Evolutionary conservation across 306 rosid species (phyloP).

Genomic region (Abrus precatorius): DNA sequence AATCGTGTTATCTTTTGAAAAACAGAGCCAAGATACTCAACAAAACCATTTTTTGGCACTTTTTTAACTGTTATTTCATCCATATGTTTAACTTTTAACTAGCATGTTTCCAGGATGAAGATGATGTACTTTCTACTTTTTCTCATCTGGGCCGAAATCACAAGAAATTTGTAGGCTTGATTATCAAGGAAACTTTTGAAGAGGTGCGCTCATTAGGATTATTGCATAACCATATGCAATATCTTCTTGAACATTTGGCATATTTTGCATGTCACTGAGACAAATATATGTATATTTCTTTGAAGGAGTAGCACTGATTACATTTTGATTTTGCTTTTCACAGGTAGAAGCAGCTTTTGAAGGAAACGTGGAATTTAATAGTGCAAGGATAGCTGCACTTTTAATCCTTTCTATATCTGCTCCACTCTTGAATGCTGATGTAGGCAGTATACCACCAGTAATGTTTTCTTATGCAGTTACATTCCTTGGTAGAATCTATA

Average conservation of each 20-base stretch:
- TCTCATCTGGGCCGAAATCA: conserved; percentile 83
- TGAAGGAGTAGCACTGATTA: conserved; percentile 34
- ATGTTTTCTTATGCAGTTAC: conserved; percentile 85
- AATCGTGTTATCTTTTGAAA: conserved; percentile 4
- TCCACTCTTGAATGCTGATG: conserved; percentile 56
- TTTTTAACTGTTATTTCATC: conserved; percentile 25
- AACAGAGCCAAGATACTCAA: conserved; percentile 2
- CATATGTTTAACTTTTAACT: conserved; percentile 23
- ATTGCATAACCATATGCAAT: conserved; percentile 9
- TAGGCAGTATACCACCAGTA: conserved; percentile 62
- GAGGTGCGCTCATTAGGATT: conserved; percentile 66
- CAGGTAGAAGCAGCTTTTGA: conserved; percentile 78
- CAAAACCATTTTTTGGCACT: conserved; percentile 10
- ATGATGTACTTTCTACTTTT: conserved; percentile 68
- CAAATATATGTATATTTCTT: conserved; percentile 18
- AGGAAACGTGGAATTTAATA: conserved; percentile 67
- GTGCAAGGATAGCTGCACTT: conserved; percentile 65
- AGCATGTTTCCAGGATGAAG: conserved; percentile 78
- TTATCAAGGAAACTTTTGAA: conserved; percentile 56
- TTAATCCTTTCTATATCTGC: conserved; percentile 80
- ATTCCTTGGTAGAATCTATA: conserved; percentile 74
- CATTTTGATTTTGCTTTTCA: conserved; percentile 31
- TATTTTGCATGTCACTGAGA: conserved; percentile 27
- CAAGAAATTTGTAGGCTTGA: conserved; percentile 63
- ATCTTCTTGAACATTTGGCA: conserved; percentile 12